Evolutionary conservation across 2,329 filamentous ascomycete species (phyloP).

Genomic region (Cercospora brassicicola): DNA sequence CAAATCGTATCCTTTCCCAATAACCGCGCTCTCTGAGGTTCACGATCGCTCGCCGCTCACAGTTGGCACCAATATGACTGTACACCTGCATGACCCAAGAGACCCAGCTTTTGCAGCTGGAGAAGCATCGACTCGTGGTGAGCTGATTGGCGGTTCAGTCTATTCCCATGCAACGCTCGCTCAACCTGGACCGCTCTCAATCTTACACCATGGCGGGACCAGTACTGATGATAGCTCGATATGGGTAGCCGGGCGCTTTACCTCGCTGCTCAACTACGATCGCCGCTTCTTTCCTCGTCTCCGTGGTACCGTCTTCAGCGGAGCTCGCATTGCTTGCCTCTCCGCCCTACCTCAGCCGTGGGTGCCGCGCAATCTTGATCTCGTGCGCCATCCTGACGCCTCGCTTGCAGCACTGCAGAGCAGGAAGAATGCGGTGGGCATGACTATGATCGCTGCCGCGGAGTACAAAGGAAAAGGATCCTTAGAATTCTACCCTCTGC

Average conservation of each 20-base stretch:
- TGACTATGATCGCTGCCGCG: slow-evolving; percentile 77
- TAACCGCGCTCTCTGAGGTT: slow-evolving; percentile 76
- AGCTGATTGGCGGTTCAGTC: slow-evolving; percentile 42
- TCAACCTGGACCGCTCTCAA: slow-evolving; percentile 77
- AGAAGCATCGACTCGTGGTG: slow-evolving; percentile 16
- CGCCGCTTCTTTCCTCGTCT: slow-evolving; percentile 79
- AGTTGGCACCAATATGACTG: slow-evolving; percentile 75
- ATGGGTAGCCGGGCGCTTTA: slow-evolving; percentile 84
- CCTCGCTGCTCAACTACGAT: slow-evolving; percentile 85
- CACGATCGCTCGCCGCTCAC: slow-evolving; percentile 70
- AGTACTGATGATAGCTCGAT: slow-evolving; percentile 64
- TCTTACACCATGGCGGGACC: slow-evolving; percentile 69
- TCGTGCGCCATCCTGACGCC: slow-evolving; percentile 53
- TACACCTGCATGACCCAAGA: slow-evolving; percentile 81
- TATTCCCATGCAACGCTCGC: slow-evolving; percentile 68
- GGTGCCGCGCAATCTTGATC: slow-evolving; percentile 61
- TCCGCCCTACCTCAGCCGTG: slow-evolving; percentile 68
- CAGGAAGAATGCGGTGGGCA: slow-evolving; percentile 56
- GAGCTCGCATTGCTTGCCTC: slow-evolving; percentile 73
- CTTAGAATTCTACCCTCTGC: slow-evolving; percentile 77
- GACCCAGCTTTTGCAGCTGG: slow-evolving; percentile 35
- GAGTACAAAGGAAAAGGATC: slow-evolving; percentile 91
- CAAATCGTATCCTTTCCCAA: slow-evolving; percentile 74
- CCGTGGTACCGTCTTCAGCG: slow-evolving; percentile 77
- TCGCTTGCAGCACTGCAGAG: slow-evolving; percentile 54